phyloP scores from a whole-genome alignment of 805 yeast species.

The Candida suzukii region DNA sequence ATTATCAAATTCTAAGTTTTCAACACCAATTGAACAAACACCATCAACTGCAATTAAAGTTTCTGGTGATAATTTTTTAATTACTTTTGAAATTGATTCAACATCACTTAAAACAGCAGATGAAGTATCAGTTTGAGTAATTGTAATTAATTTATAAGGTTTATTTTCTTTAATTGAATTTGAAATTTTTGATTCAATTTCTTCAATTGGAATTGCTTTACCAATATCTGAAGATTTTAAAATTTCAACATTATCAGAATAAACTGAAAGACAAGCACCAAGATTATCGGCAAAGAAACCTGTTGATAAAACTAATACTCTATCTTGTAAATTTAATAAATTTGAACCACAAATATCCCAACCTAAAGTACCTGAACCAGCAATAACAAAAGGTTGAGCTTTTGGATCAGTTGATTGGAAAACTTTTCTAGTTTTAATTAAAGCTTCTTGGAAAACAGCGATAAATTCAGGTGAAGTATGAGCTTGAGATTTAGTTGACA shows the following conservation, averaged over 20 bases:
- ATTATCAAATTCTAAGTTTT: constrained; percentile 71
- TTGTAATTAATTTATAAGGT: constrained; percentile 60
- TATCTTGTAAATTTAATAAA: constrained; percentile 57
- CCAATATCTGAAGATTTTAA: constrained; percentile 65
- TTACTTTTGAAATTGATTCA: constrained; percentile 50
- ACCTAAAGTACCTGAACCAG: constrained; percentile 93
- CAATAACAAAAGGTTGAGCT: constrained; percentile 76
- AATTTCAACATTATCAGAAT: constrained; percentile 72
- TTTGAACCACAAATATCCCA: constrained; percentile 89
- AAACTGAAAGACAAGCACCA: constrained; percentile 65
- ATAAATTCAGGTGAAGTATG: constrained; percentile 86
- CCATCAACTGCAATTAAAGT: constrained; percentile 86
- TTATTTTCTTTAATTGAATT: constrained; percentile 22
- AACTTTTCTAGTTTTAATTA: constrained; percentile 61
- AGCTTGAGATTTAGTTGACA: constrained; percentile 79
- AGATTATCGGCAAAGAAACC: constrained; percentile 86
- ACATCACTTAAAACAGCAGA: constrained; percentile 86
- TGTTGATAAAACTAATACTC: constrained; percentile 76
- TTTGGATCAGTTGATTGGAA: constrained; percentile 60
- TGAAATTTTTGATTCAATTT: constrained; percentile 49
- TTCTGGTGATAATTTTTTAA: constrained; percentile 63
- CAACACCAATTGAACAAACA: constrained; percentile 91
- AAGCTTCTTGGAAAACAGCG: constrained; percentile 59
- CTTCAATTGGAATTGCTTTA: constrained; percentile 49
- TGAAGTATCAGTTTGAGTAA: constrained; percentile 95